Conservation (phyloP, 2,329 filamentous ascomycete species). For the Cercospora janseana region DNA sequence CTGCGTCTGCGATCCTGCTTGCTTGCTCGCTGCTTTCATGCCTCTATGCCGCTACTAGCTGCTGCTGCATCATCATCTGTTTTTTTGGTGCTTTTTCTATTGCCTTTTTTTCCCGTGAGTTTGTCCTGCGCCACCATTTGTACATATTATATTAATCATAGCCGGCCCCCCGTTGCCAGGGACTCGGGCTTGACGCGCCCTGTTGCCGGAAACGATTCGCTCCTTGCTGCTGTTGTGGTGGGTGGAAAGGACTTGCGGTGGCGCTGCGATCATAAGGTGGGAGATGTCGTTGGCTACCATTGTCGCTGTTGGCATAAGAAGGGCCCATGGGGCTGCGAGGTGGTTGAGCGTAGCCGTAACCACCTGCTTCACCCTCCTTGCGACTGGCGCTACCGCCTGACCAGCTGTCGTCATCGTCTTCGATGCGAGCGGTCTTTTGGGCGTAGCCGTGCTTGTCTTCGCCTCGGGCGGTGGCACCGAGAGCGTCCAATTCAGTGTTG, state of each 20-base stretch:
- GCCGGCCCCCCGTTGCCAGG: constrained; percentile 65
- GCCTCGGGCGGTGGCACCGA: constrained; percentile 83
- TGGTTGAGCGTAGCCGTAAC: constrained; percentile 36
- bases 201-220: constrained; percentile 30
- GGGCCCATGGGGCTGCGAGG: constrained; percentile 51
- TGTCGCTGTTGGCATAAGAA: constrained; percentile 45
- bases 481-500: constrained; percentile 83
- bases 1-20: no score
- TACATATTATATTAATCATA: constrained; percentile 53
- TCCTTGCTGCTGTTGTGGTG: constrained; percentile 21
- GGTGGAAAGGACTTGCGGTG: constrained; percentile 33
- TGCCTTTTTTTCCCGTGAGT: no score
- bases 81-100: no score
- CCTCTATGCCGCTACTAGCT: no score
- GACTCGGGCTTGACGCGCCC: constrained; percentile 52
- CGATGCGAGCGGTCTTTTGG: constrained; percentile 58
- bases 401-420: constrained; percentile 68
- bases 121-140: not conserved
- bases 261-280: constrained; percentile 41
- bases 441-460: constrained; percentile 59
- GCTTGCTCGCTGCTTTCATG: no score
- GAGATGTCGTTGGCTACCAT: constrained; percentile 41
- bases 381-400: constrained; percentile 53
- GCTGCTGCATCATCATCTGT: no score
- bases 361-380: constrained; percentile 36